Evolutionary conservation across 2,329 filamentous ascomycete species (phyloP).

Genomic region (Phaeosphaeria sp.): DNA sequence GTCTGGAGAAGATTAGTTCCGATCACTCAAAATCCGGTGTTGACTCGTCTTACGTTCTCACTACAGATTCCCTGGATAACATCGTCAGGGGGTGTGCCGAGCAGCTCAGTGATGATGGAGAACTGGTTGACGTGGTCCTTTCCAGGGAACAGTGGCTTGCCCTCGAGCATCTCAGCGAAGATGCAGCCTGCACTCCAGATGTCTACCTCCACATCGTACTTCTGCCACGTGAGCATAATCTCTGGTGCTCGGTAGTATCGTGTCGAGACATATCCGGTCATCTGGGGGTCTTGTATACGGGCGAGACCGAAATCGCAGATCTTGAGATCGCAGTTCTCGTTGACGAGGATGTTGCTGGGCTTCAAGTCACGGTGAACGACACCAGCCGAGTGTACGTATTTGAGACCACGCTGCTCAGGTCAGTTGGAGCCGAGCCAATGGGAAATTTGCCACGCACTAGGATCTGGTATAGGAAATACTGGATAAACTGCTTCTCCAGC

Average conservation of each 20-base stretch:
- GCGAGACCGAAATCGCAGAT: conserved; percentile 99
- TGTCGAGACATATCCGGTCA: conserved; percentile 99
- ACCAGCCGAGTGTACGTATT: conserved; percentile 98
- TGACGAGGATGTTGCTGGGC: conserved; percentile 98
- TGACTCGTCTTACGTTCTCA: conserved; percentile 75
- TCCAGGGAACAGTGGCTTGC: conserved; percentile 96
- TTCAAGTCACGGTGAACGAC: conserved; percentile 98
- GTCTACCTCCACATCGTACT: conserved; percentile 98
- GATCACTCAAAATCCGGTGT: neutral
- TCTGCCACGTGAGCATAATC: conserved; percentile 99
- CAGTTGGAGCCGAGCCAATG: conserved; percentile 64
- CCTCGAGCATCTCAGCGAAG: conserved; percentile 78
- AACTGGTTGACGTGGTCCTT: conserved; percentile 99
- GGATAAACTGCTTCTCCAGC: conserved; percentile 98
- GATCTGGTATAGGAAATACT: conserved; percentile 99
- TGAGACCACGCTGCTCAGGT: conserved; percentile 78
- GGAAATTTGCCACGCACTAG: conserved; percentile 67
- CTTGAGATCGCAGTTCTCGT: conserved; percentile 99
- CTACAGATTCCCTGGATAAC: conserved; percentile 98
- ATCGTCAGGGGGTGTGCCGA: conserved; percentile 96
- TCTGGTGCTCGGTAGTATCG: conserved; percentile 98
- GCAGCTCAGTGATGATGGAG: conserved; percentile 97
- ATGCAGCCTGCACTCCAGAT: conserved; percentile 88
- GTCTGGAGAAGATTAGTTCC: conserved; percentile 65
- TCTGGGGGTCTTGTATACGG: conserved; percentile 97